These are phyloP conservation scores for Eucalyptus paniculata DNA, from an alignment of 345 rosid species.

Conservation along the genomic window DNA sequence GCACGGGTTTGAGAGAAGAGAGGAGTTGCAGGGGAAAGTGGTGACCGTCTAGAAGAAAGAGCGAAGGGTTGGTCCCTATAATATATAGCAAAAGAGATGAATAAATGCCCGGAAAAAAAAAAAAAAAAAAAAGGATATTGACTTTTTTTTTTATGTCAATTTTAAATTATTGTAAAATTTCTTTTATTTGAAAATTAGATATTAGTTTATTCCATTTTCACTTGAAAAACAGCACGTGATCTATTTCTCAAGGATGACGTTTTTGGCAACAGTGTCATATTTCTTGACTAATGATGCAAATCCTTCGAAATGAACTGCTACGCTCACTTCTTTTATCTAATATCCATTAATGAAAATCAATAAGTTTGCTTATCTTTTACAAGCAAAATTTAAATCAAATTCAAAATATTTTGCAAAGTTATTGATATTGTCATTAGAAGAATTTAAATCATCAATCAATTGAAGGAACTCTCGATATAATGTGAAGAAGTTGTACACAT, in stretches of 20 bases:
- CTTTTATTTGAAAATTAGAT: neutral
- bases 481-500: rapidly evolving
- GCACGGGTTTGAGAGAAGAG: neutral
- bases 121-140: neutral
- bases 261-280: neutral
- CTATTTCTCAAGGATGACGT: neutral
- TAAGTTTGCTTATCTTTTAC: neutral
- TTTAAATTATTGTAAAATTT: neutral
- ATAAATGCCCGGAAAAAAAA: neutral
- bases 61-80: neutral
- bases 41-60: neutral
- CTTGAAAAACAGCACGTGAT: neutral
- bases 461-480: neutral
- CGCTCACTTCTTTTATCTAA: neutral
- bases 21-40: neutral
- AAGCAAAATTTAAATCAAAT: rapidly evolving
- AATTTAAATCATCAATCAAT: neutral
- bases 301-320: rapidly evolving
- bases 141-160: neutral
- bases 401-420: neutral
- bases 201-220: neutral
- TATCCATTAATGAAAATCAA: neutral
- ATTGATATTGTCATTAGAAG: neutral
- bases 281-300: neutral
- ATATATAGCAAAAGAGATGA: neutral